Evolutionary conservation across 768 basidiomycete species (phyloP), one percentile per base, ranked within the genome.

Genomic region (Tulasnella calospora): DNA sequence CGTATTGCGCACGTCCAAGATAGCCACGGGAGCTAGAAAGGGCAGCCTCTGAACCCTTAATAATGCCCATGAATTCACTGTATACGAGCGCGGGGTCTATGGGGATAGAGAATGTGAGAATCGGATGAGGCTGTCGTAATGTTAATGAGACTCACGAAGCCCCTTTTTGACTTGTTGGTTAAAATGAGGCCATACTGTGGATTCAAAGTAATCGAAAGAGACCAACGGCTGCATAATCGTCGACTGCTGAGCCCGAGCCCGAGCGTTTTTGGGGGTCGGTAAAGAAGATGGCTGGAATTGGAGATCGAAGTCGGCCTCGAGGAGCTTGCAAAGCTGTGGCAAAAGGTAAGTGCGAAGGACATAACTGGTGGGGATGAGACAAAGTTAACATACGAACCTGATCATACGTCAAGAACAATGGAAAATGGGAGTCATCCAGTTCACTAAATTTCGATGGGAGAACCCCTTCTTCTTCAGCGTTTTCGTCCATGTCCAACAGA

Each of bases 1-100:
- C 67, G 23, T 69, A 69, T 15, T 33, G 15, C 30, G 67, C 23
- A 12, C 36, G 67, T 15, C 36, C 67, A 38, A 69, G 67, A 30
- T 33, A 30, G 10, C 36, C 13, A 23, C 13, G 13, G 6, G 67
- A 38, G 13, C 9, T 38, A n/a, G 72, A 27, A 40, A 89, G 76
- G 0, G 90, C 84, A 72, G 84, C 83, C 81, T 92, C 91, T 0
- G 92, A 91, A 27, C 92, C 92, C 81, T 89, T 88, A 79, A 93
- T 89, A 7, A 91, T 88, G 21, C 78, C 78, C 78, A 76, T 57
- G 33, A 76, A 76, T n/a, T 76, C 74, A 27, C 33, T 51, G n/a
- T 41, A 76, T 21, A 76, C 40, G 9, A 76, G 55, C 5, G 46
- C 30, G 19, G 74, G 23, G 41, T 76, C 74, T 76, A 46, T 13